Conservation (phyloP, 2,329 filamentous ascomycete genomes). For the Cryphonectria radicalis region DNA sequence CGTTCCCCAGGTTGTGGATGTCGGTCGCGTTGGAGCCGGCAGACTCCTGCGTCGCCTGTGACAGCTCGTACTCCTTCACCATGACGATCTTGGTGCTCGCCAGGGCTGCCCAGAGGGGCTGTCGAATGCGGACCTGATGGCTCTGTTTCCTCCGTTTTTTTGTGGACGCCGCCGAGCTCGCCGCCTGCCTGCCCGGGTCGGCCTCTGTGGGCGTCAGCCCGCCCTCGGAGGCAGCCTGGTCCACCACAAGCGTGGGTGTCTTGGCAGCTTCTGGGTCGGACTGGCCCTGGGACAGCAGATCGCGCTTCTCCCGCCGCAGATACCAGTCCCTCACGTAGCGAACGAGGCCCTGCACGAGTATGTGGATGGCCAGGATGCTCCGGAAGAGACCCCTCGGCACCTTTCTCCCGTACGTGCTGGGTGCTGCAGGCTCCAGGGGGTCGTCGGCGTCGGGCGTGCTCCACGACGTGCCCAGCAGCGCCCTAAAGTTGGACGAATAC, state of each 20-base stretch:
- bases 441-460: constrained; percentile 51
- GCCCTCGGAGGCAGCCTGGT: constrained; percentile 43
- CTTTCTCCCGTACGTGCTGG: constrained; percentile 58
- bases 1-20: constrained; percentile 76
- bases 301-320: constrained; percentile 61
- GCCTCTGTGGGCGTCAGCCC: constrained; percentile 59
- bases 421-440: constrained; percentile 49
- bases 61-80: constrained; percentile 87
- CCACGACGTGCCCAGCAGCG: constrained; percentile 38
- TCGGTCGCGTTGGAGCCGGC: constrained; percentile 76
- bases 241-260: constrained; percentile 39
- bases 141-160: constrained; percentile 92
- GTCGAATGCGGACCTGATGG: constrained; percentile 85
- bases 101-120: constrained; percentile 91
- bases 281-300: constrained; percentile 51
- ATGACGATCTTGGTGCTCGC: constrained; percentile 97
- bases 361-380: constrained; percentile 74
- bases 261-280: constrained; percentile 69
- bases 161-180: constrained; percentile 61
- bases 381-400: constrained; percentile 68
- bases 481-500: constrained; percentile 46
- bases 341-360: constrained; percentile 73
- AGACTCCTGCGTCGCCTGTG: constrained; percentile 74
- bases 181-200: constrained; percentile 57
- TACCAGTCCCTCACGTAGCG: constrained; percentile 73